Conservation (phyloP, 768 basidiomycete species). For the Piloderma croceum region DNA sequence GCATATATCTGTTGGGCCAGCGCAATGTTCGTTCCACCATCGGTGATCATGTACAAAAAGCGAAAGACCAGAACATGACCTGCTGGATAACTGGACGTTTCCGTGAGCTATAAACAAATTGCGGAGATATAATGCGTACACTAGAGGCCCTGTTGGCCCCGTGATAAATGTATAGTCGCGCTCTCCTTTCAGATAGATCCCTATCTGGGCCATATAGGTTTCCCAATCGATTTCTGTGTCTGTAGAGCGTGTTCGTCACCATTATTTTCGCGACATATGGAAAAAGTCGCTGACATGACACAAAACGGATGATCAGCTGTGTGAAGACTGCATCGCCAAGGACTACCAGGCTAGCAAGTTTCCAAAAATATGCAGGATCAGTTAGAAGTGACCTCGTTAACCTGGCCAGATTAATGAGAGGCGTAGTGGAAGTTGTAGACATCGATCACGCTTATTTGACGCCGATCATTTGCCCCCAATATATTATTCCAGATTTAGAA, state of each 20-base stretch:
- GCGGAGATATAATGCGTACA: slow-evolving; percentile 45
- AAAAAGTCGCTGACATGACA: slow-evolving; percentile 64
- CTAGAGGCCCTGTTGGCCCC: slow-evolving; percentile 90
- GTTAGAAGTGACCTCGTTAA: slow-evolving; percentile 49
- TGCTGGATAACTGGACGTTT: slow-evolving; percentile 75
- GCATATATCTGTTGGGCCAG: slow-evolving; percentile 78
- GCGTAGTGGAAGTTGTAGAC: no score
- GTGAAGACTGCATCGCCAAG: slow-evolving; percentile 76
- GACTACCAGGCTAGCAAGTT: slow-evolving; percentile 56
- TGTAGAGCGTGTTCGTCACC: slow-evolving; percentile 28
- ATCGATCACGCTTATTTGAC: no score
- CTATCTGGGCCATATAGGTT: slow-evolving; percentile 89
- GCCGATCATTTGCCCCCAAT: no score
- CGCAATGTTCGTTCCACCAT: slow-evolving; percentile 51
- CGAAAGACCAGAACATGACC: slow-evolving; percentile 85
- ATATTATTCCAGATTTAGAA: no score
- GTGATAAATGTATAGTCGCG: slow-evolving; percentile 74
- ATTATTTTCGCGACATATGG: slow-evolving; percentile 1
- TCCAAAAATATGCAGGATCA: slow-evolving; percentile 60
- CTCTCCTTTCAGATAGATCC: slow-evolving; percentile 74
- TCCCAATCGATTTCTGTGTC: slow-evolving; percentile 99
- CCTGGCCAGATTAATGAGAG: no score
- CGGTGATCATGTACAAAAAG: slow-evolving; percentile 57
- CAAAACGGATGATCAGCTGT: slow-evolving; percentile 69
- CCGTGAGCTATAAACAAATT: slow-evolving; percentile 1